Base-by-base conservation (phyloP, 2,329 filamentous ascomycete genomes). In the Clonostachys solani region DNA sequence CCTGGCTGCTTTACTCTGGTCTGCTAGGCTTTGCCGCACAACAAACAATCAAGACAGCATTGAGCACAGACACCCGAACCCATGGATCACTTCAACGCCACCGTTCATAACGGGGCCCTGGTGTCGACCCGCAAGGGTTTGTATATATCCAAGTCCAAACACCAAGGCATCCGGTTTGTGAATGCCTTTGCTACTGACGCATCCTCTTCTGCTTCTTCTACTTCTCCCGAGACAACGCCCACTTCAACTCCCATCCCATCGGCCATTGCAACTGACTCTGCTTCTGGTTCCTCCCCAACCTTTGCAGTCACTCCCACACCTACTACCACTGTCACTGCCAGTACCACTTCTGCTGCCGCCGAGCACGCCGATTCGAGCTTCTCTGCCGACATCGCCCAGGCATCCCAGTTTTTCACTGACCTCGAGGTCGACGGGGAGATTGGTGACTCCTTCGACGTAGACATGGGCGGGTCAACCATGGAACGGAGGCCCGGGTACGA, bases 81-180 rank as follows among this genome's bases (percentile, higher is more conserved):
- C 15, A 71, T 69, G 67, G 65, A 69, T 49, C 64, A 70, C 50
- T 67, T 66, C 57, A 67, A 68, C 46, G 54, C 60, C 9, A 68
- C 66, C 5, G 52, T 69, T 34, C 59, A 60, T 47, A 60, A 63
- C 49, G 66, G 67, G 19, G 58, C 62, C 37, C 54, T 70, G 38
- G 61, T 69, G 44, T 63, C 65, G 35, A 69, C 65, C 1, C 58
- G 65, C 23, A 60, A 65, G 33, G 68, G 68, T 9, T 56, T 71
- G 41, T 64, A 67, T 50, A 65, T 70, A 12, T 66, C 66, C 18
- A 66, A 67, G 50, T 61, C 67, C 46, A 68, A 64, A 50, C 63
- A 68, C 51, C 62, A 66, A 47, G 66, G 66, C 33, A 58, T 59
- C 18, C 66, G 64, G 5, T 71, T 70, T 47, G 67, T 69, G 47